phyloP scores from a whole-genome alignment of 2,329 filamentous ascomycete genomes.

The Fusarium temperatum region DNA sequence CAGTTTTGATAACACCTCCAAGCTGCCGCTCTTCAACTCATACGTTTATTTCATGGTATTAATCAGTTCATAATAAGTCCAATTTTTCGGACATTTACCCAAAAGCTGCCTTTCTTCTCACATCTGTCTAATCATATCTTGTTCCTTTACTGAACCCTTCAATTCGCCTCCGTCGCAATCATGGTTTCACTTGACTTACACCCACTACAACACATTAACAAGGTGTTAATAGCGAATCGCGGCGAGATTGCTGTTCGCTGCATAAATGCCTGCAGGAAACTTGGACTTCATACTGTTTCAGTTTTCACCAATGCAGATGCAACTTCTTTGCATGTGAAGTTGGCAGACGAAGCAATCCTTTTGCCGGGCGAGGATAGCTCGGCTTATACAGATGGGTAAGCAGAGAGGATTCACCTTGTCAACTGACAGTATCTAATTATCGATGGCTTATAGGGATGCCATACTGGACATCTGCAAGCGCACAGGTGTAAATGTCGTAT shows the following conservation, averaged over 20 bases:
- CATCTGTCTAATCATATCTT: background rate
- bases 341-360: background rate
- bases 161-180: background rate
- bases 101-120: background rate
- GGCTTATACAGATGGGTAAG: background rate
- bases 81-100: background rate
- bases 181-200: constrained; percentile 1
- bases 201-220: background rate
- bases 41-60: background rate
- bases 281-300: background rate
- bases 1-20: background rate
- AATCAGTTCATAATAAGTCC: background rate
- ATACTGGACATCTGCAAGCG: background rate
- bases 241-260: background rate
- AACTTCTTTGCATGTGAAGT: background rate
- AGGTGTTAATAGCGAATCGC: background rate
- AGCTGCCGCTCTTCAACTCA: background rate
- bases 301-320: background rate
- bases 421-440: background rate
- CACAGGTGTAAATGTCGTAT: background rate
- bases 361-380: background rate
- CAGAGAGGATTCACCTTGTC: too few relatives aligned
- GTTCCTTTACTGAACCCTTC: background rate
- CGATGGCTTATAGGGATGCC: background rate
- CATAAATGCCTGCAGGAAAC: background rate